phyloP scores from a whole-genome alignment of 2,329 filamentous ascomycete genomes.

The Davidsoniella australis region DNA sequence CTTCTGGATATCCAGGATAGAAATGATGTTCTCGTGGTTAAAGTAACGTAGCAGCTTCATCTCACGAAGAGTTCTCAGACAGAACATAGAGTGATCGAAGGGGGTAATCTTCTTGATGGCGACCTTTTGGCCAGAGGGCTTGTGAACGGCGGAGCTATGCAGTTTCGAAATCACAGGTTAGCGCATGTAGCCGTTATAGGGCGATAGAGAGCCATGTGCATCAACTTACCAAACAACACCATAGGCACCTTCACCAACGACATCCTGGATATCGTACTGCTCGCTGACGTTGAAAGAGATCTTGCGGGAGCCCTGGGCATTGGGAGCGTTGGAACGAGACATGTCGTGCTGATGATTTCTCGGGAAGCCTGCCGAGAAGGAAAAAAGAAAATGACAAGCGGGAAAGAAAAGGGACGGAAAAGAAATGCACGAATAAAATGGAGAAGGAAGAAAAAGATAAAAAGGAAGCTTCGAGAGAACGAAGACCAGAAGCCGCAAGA shows the following conservation, averaged over 20 bases:
- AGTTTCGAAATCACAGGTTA: not conserved
- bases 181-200: not conserved
- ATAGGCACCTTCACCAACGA: slow-evolving; percentile 95
- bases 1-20: slow-evolving; percentile 97
- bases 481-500: not conserved
- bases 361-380: slow-evolving; percentile 8
- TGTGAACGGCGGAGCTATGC: slow-evolving; percentile 81
- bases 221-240: slow-evolving; percentile 82
- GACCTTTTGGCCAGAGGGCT: slow-evolving; percentile 94
- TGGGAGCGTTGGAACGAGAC: slow-evolving; percentile 40
- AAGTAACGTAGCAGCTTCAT: slow-evolving; percentile 99
- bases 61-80: slow-evolving; percentile 84
- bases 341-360: slow-evolving; percentile 20
- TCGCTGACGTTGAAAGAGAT: slow-evolving; percentile 99
- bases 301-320: slow-evolving; percentile 57
- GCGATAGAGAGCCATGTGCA: not conserved
- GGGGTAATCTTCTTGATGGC: slow-evolving; percentile 99
- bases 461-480: not conserved
- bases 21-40: slow-evolving; percentile 99
- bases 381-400: slow-evolving; percentile 5
- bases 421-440: not conserved
- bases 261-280: slow-evolving; percentile 98
- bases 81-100: slow-evolving; percentile 99
- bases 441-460: slow-evolving; percentile 5
- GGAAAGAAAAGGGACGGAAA: slow-evolving; percentile 7